These are phyloP conservation scores for Argentina anserina DNA, from an alignment of 306 rosid species.

Conservation along the genomic window DNA sequence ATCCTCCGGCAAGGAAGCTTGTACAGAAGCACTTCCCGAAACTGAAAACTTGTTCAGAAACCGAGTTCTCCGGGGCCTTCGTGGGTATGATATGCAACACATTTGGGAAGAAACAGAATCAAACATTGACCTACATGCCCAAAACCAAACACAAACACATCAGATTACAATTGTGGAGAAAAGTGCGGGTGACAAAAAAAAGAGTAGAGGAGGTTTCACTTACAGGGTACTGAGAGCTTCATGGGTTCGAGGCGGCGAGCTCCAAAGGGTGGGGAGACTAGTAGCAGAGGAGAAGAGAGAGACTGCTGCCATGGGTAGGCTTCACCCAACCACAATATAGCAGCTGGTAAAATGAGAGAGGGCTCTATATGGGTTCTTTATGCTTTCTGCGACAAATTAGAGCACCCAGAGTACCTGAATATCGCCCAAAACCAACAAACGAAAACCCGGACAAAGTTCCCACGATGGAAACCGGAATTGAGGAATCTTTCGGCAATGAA, in stretches of 20 bases:
- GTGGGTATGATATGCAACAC: constrained; percentile 38
- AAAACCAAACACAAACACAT: too few relatives aligned
- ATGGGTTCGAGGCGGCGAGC: background rate
- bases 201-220: background rate
- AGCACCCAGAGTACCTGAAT: too few relatives aligned
- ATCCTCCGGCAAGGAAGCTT: constrained; percentile 46
- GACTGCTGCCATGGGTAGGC: background rate
- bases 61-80: constrained; percentile 25
- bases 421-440: too few relatives aligned
- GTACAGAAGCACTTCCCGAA: constrained; percentile 36
- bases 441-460: too few relatives aligned
- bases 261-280: background rate
- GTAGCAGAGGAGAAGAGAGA: background rate
- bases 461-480: too few relatives aligned
- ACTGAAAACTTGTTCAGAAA: constrained; percentile 23
- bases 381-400: background rate
- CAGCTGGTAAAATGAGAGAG: background rate
- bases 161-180: background rate
- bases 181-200: background rate
- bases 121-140: constrained; percentile 61
- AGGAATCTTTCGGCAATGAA: too few relatives aligned
- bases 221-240: background rate
- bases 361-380: background rate
- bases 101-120: constrained; percentile 40
- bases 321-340: background rate